Base-by-base conservation (phyloP, 2,329 filamentous ascomycete species). In the Penicillium brevicompactum region DNA sequence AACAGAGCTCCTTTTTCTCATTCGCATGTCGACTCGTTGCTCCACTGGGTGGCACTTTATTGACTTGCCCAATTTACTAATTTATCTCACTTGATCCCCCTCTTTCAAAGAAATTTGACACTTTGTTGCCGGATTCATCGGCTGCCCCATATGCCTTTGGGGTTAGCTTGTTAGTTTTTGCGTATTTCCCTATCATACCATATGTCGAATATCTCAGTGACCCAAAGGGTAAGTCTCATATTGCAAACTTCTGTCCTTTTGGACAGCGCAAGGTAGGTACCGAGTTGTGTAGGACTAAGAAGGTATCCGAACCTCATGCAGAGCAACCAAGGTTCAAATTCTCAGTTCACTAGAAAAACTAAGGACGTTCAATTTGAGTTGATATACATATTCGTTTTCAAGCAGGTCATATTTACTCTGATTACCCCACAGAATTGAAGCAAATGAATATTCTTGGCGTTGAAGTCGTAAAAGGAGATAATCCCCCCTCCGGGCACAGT, bases 241-340 rank as follows among this genome's bases (percentile, higher is more conserved):
- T 5, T 27, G 24, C 24, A 27, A 7, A 7, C 24, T 27, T 27
- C 7, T 7, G 5, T 27, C n/a, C n/a, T 27, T 27, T 7, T 27
- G 24, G 7, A 27, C 5, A 27, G 24, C 24, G 7, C 5, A 27
- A 27, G 24, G 24, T 7, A 27, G 24, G 7, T 27, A 27, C 24
- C 7, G 24, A 27, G 5, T 27, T 7, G 24, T 7, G 7, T 1
- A 72, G 77, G 78, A 7, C 72, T 83, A 2, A 74, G 80, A 7
- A 76, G 73, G 62, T 82, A 78, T 46, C 78, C 78, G 6, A 76
- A 75, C 56, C 67, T 81, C 51, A 70, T 16, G 58, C 68, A n/a
- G n/a, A n/a, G n/a, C n/a, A n/a, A n/a, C n/a, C n/a, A n/a, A n/a
- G n/a, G n/a, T n/a, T n/a, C n/a, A n/a, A n/a, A n/a, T n/a, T n/a